These are phyloP conservation scores for Spathaspora girioi DNA, from an alignment of 805 yeast species.

Conservation along the genomic window DNA sequence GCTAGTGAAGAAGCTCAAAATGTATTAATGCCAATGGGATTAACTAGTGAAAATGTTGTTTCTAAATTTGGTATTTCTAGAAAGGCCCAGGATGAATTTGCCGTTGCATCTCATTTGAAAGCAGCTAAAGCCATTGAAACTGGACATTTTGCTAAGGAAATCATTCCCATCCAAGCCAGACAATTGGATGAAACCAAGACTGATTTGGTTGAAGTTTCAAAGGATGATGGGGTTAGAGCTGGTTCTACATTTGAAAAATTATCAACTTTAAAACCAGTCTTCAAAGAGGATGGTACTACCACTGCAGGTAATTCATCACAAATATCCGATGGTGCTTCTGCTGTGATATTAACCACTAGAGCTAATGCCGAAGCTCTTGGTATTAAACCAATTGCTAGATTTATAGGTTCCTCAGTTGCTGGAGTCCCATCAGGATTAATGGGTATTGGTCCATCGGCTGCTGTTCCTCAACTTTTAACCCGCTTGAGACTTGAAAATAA, in stretches of 20 bases:
- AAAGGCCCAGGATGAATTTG: slow-evolving; percentile 22
- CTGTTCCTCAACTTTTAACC: slow-evolving; percentile 22
- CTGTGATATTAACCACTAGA: slow-evolving; percentile 30
- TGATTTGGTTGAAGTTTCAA: slow-evolving; percentile 10
- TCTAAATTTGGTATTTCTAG: slow-evolving; percentile 19
- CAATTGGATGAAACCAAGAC: slow-evolving; percentile 7
- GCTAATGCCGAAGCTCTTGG: slow-evolving; percentile 29
- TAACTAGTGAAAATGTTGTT: slow-evolving; percentile 25
- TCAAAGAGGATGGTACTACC: slow-evolving; percentile 24
- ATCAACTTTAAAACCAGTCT: slow-evolving; percentile 27
- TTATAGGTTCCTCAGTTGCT: slow-evolving; percentile 24
- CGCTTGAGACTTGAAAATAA: slow-evolving; percentile 20
- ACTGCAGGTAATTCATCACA: slow-evolving; percentile 38
- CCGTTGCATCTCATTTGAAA: slow-evolving; percentile 19
- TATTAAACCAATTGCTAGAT: slow-evolving; percentile 26
- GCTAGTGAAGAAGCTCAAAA: slow-evolving; percentile 21
- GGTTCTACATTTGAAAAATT: slow-evolving; percentile 22
- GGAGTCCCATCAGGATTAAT: slow-evolving; percentile 33
- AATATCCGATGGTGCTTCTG: slow-evolving; percentile 35
- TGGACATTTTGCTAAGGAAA: slow-evolving; percentile 22
- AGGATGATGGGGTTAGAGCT: slow-evolving; percentile 30
- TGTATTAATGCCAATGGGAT: slow-evolving; percentile 30
- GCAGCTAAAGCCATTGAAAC: slow-evolving; percentile 19
- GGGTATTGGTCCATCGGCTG: slow-evolving; percentile 36
- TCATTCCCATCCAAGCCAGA: slow-evolving; percentile 14